Conservation (phyloP, 176 grass and related monocot genomes). For the Juncus effusus region DNA sequence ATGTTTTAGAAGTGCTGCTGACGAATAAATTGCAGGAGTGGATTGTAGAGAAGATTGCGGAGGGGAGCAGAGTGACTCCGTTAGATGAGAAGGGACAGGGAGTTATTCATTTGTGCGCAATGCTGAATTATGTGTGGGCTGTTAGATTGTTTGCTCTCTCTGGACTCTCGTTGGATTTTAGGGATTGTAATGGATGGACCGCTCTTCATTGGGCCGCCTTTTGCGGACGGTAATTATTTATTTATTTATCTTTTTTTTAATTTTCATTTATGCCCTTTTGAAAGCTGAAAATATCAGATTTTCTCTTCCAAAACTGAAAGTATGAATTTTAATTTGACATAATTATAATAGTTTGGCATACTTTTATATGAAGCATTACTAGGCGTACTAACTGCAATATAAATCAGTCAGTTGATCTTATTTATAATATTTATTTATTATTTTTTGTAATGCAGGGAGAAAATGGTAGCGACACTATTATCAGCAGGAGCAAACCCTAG, state of each 20-base stretch:
- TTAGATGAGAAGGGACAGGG: conserved; percentile 76
- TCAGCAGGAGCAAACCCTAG: conserved; percentile 95
- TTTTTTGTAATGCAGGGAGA: conserved; percentile 56
- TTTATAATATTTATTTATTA: conserved; percentile 19
- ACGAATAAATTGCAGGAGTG: conserved; percentile 90
- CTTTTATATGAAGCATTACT: no score
- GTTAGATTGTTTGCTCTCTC: conserved; percentile 67
- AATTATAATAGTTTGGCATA: no score
- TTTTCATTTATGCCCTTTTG: not conserved
- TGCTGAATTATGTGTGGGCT: conserved; percentile 87
- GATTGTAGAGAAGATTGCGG: conserved; percentile 74
- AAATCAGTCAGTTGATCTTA: conserved; percentile 19
- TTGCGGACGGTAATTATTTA: conserved; percentile 58
- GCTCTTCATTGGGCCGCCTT: conserved; percentile 90
- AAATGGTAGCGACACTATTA: conserved; percentile 90
- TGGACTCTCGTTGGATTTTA: conserved; percentile 90
- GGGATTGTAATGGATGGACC: conserved; percentile 92
- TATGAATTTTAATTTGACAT: no score
- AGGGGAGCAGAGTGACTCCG: conserved; percentile 65
- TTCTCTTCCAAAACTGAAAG: no score
- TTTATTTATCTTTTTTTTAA: conserved; percentile 12
- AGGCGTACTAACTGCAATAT: conserved; percentile 13
- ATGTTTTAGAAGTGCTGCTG: conserved; percentile 76
- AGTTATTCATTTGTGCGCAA: conserved; percentile 87
- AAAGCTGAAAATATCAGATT: not conserved